Evolutionary conservation across 768 basidiomycete genomes (phyloP).

Genomic region (Lactarius vividus): DNA sequence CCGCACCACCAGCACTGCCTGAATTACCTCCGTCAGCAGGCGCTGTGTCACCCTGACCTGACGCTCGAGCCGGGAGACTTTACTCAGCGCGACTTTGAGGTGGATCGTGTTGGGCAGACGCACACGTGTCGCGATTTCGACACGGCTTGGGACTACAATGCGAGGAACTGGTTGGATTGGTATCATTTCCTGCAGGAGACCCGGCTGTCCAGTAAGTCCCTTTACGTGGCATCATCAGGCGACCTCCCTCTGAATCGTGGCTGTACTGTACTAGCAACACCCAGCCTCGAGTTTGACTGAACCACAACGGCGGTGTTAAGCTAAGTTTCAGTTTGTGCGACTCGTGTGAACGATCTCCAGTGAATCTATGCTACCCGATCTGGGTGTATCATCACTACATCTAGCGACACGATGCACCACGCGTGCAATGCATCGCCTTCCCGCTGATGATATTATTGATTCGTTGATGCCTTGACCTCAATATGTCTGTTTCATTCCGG

Average conservation of each 20-base stretch:
- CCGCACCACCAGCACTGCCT: slow-evolving; percentile 40
- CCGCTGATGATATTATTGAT: too few species aligned
- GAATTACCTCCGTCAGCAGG: slow-evolving; percentile 40
- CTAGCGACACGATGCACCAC: too few species aligned
- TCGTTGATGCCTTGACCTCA: too few species aligned
- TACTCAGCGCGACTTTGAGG: slow-evolving; percentile 32
- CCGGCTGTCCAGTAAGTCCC: not conserved
- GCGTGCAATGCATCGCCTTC: too few species aligned
- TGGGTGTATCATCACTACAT: too few species aligned
- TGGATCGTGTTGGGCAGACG: slow-evolving; percentile 34
- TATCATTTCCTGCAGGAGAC: slow-evolving; percentile 5
- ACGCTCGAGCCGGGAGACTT: slow-evolving; percentile 37
- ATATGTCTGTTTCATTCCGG: too few species aligned
- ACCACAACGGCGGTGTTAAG: too few species aligned
- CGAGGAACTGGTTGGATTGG: slow-evolving; percentile 8
- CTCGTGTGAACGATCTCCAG: too few species aligned
- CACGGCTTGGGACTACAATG: slow-evolving; percentile 25
- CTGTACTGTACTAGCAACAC: not conserved
- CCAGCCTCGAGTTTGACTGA: slow-evolving; percentile 4
- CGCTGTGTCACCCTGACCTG: slow-evolving; percentile 41
- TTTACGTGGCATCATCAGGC: not conserved
- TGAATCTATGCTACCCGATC: too few species aligned
- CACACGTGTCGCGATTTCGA: slow-evolving; percentile 39
- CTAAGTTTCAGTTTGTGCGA: too few species aligned
- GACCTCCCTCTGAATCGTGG: not conserved